Evolutionary conservation across 176 grass and related monocot genomes (phyloP).

Genomic region (Stipa capillata): DNA sequence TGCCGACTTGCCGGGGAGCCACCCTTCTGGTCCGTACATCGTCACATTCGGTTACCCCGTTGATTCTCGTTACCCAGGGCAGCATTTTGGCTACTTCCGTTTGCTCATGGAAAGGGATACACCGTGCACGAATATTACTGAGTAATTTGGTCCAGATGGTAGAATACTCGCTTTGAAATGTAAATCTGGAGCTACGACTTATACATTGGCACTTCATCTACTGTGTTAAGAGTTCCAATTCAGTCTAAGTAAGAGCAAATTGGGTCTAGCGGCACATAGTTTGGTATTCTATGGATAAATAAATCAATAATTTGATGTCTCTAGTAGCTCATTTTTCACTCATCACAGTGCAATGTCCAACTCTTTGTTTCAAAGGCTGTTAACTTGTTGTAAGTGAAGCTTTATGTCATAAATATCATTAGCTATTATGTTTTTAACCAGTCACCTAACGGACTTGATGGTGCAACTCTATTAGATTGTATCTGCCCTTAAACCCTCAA

Average conservation of each 20-base stretch:
- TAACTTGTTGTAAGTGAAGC: neutral
- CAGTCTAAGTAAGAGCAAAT: neutral
- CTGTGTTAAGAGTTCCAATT: neutral
- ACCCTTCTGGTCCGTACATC: conserved; percentile 8
- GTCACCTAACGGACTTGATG: neutral
- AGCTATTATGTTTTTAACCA: neutral
- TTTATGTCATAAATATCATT: neutral
- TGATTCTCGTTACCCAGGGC: neutral
- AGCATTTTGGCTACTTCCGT: neutral
- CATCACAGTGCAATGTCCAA: neutral
- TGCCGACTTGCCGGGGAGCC: neutral
- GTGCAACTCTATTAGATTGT: neutral
- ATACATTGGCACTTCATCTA: neutral
- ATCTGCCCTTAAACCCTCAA: neutral
- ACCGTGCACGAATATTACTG: neutral
- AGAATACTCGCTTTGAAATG: neutral
- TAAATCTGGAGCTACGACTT: neutral
- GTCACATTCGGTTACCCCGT: neutral
- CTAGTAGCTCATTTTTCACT: neutral
- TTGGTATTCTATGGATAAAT: neutral
- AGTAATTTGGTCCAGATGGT: neutral
- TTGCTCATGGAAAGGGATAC: neutral
- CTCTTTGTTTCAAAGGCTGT: neutral
- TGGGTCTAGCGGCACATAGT: neutral
- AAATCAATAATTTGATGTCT: neutral